Evolutionary conservation across 2,329 filamentous ascomycete species (phyloP), one percentile per base, ranked within the genome.

Genomic region (Beauveria sp.): DNA sequence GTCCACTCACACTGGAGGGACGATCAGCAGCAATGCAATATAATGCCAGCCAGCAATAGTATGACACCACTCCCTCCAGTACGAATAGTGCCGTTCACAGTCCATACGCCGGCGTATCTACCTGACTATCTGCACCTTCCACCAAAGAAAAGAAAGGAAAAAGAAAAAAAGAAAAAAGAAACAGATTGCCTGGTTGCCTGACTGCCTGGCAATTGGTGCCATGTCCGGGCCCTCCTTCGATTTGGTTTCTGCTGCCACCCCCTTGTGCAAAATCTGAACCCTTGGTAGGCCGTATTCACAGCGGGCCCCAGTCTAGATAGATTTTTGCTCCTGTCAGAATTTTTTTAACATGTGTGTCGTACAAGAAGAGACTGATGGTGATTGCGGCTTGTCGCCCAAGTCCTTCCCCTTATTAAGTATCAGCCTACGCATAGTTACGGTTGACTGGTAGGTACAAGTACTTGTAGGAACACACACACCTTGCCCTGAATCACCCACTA

Each of bases 241-340:
- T 37, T 20, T 40, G 51, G 51, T 54, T 37, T 43, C 51, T 54
- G 20, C 51, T 54, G 48, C 34, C 34, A 18, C 51, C 51, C 51
- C 51, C 51, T 53, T 43, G 12, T 28, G 51, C 51, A 20, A 54
- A 54, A 37, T 6, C 34, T 28, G 51, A 54, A 54, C 51, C 51
- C 51, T 54, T 51, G 51, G 34, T 54, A 10, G 37, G 20, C 51
- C 51, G 51, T 54, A 54, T 54, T 54, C 51, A 43, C 51, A n/a
- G 28, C 28, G 20, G 34, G 34, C 12, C 51, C 51, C 51, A 54
- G 51, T 54, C 28, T 52, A 34, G 34, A 18, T 12, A 20, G 28
- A 14, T 37, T 18, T 30, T 30, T 20, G 48, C 20, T 34, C 48
- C 48, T 14, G 48, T n/a, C 20, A 52, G 10, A 52, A n/a, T 52